phyloP scores from a whole-genome alignment of 148 eudicot species.

The Oxyria digyna region DNA sequence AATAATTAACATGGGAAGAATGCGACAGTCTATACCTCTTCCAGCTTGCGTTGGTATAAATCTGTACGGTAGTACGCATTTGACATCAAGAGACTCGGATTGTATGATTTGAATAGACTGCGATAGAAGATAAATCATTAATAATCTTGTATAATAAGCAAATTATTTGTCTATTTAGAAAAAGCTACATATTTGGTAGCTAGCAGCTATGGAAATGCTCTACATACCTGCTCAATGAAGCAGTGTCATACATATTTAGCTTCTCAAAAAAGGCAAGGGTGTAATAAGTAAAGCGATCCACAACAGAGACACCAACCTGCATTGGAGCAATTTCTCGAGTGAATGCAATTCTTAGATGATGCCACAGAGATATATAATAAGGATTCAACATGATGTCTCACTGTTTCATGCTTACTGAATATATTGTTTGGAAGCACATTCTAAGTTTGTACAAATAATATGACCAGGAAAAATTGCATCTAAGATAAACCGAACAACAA shows the following conservation, averaged over 20 bases:
- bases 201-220: neutral
- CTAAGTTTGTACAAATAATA: neutral
- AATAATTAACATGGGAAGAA: too few relatives aligned
- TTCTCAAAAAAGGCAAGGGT: constrained; percentile 97
- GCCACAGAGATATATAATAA: neutral
- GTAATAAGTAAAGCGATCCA: constrained; percentile 93
- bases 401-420: neutral
- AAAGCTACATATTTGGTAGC: neutral
- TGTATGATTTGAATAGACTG: constrained; percentile 84
- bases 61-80: constrained; percentile 91
- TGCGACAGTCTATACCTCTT: constrained; percentile 48
- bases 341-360: neutral
- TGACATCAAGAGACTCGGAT: constrained; percentile 69
- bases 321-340: constrained; percentile 13
- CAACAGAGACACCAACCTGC: constrained; percentile 98
- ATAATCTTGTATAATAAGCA: neutral
- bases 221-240: constrained; percentile 81
- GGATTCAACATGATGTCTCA: neutral
- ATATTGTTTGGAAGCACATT: neutral
- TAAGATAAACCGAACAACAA: neutral
- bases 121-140: constrained; percentile 12
- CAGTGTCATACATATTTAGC: constrained; percentile 81
- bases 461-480: neutral
- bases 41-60: constrained; percentile 56
- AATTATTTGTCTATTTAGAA: neutral